Evolutionary conservation across 805 yeast species (phyloP).

Genomic region (Saturnispora halmiae): DNA sequence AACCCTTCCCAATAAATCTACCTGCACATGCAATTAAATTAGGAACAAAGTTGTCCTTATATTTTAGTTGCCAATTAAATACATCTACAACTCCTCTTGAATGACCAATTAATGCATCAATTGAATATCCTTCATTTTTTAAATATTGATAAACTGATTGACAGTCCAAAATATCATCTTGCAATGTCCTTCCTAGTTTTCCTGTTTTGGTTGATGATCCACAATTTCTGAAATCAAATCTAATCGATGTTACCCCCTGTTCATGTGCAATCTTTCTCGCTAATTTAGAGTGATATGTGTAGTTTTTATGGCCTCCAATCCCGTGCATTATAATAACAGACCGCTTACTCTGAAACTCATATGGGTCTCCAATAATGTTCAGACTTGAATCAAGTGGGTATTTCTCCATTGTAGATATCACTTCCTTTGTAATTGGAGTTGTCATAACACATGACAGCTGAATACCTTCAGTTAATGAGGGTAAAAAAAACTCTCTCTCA

Average conservation of each 20-base stretch:
- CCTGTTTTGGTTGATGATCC: constrained; percentile 57
- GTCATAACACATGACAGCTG: constrained; percentile 17
- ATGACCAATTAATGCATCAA: constrained; percentile 62
- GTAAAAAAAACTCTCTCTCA: constrained; percentile 13
- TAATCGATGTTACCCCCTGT: constrained; percentile 53
- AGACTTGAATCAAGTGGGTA: constrained; percentile 7
- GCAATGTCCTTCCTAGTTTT: constrained; percentile 47
- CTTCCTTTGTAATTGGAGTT: constrained; percentile 16
- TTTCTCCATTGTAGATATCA: constrained; percentile 6
- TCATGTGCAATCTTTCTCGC: constrained; percentile 52
- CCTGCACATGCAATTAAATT: constrained; percentile 65
- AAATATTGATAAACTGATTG: constrained; percentile 36
- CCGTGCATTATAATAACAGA: constrained; percentile 69
- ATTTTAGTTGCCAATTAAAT: constrained; percentile 56
- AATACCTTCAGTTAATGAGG: constrained; percentile 10
- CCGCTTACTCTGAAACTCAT: no score
- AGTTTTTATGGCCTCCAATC: constrained; percentile 73
- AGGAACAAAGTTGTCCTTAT: constrained; percentile 37
- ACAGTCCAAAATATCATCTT: constrained; percentile 63
- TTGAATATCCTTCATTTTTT: constrained; percentile 19
- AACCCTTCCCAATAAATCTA: constrained; percentile 47
- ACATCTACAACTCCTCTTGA: constrained; percentile 73
- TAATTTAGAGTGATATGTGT: constrained; percentile 58
- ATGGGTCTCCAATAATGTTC: background rate
- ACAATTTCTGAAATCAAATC: constrained; percentile 82